These are phyloP conservation scores for Allium sativum DNA, from an alignment of 106 monocot genomes.

Conservation along the genomic window DNA sequence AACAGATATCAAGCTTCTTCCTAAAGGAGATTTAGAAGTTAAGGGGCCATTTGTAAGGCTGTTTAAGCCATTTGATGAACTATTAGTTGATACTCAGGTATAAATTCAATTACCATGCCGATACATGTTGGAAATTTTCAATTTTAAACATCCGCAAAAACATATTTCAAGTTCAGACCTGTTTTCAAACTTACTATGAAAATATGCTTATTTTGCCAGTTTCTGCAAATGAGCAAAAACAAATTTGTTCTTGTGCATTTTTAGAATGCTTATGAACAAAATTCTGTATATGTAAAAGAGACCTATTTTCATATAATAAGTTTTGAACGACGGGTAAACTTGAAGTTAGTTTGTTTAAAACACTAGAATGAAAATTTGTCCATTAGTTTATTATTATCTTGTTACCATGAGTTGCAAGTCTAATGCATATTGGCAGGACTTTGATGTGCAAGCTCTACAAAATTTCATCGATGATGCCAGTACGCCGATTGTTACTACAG, in stretches of 20 bases:
- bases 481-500: conserved; percentile 47
- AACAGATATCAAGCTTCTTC: conserved; percentile 65
- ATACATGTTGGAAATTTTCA: no score
- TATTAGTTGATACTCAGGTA: conserved; percentile 72
- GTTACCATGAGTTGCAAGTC: no score
- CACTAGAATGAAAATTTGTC: no score
- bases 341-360: no score
- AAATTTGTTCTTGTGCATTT: background rate
- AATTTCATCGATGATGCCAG: conserved; percentile 64
- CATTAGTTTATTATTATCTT: no score
- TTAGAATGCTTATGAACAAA: background rate
- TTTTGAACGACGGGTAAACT: no score
- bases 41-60: conserved; percentile 52
- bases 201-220: no score
- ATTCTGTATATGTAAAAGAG: background rate
- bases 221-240: no score
- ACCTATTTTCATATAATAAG: background rate
- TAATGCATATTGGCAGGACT: conserved; percentile 42
- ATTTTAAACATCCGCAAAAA: no score
- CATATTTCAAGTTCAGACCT: no score
- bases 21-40: conserved; percentile 49
- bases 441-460: conserved; percentile 54
- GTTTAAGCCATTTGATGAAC: conserved; percentile 93
- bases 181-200: no score
- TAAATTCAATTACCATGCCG: background rate